These are phyloP conservation scores for Fusarium dimerum DNA, from an alignment of 2,329 filamentous ascomycete genomes.

Conservation along the genomic window DNA sequence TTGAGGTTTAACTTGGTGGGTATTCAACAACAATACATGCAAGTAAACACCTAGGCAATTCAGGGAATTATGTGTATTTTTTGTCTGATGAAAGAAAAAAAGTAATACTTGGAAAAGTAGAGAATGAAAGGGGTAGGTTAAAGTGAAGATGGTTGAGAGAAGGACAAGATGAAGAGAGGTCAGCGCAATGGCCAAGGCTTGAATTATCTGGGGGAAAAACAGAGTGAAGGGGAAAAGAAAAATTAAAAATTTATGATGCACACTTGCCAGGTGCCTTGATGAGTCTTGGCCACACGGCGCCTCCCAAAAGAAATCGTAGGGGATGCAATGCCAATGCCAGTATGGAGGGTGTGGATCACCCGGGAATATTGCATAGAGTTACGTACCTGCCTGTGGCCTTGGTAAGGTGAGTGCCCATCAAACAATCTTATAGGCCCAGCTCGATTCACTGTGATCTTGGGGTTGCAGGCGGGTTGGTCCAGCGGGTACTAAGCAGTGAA, in stretches of 20 bases:
- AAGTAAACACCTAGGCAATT: constrained; percentile 14
- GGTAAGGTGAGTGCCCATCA: no score
- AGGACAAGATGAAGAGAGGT: constrained; percentile 23
- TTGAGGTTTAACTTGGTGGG: constrained; percentile 18
- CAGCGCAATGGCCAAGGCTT: constrained; percentile 36
- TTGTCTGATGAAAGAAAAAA: constrained; percentile 1
- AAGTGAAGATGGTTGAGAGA: constrained; percentile 12
- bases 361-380: neutral
- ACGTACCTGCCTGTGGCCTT: no score
- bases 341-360: neutral
- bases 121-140: neutral
- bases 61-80: neutral
- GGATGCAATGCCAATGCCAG: neutral
- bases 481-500: no score
- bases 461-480: no score
- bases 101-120: no score
- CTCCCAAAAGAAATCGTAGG: neutral
- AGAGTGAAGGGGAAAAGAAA: constrained; percentile 12
- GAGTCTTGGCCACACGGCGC: neutral
- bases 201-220: constrained; percentile 28
- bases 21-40: constrained; percentile 28
- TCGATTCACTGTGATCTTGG: no score
- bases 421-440: no score
- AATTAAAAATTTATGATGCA: neutral
- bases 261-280: neutral